A percentile compares a stretch with the other conserved stretches of the same genome.
These are phyloP conservation scores for Nicotiana paniculata DNA, from an alignment of 257 asterid species.

Conservation along the genomic window DNA sequence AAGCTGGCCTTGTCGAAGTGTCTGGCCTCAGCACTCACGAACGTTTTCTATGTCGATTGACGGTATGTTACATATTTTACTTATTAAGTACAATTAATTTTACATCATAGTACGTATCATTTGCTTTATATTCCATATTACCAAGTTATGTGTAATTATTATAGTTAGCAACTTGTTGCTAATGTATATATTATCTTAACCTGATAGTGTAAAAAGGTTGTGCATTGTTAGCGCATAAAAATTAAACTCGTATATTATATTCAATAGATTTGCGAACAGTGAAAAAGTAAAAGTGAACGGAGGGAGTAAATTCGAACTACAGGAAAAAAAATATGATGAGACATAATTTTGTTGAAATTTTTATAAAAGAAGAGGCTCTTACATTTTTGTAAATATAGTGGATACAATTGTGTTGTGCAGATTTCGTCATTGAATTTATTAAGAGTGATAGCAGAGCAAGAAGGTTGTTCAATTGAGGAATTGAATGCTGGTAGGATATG, in stretches of 20 bases:
- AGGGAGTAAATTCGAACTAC: not conserved
- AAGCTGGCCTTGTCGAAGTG: constrained; percentile 82
- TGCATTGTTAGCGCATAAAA: not conserved
- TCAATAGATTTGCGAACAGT: not conserved
- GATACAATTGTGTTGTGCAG: constrained; percentile 20
- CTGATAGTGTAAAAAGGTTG: not conserved
- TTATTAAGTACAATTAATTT: not conserved
- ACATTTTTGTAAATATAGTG: not conserved
- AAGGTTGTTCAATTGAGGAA: constrained; percentile 72
- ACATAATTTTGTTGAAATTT: not conserved
- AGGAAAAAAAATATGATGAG: not conserved
- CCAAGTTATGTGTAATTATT: not conserved
- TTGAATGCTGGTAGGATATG: constrained; percentile 72
- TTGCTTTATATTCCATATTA: not conserved
- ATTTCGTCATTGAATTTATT: constrained; percentile 73
- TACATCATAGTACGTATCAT: not conserved
- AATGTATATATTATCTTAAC: not conserved
- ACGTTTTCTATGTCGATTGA: constrained; percentile 73
- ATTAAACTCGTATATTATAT: too few species aligned
- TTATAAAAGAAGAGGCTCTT: not conserved
- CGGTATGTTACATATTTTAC: constrained; percentile 29
- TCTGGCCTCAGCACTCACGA: constrained; percentile 80
- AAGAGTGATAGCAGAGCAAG: constrained; percentile 73
- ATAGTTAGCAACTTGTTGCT: not conserved
- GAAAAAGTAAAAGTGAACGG: too few species aligned